Percentiles rank a stretch among this genome's conserved stretches.
Evolutionary conservation across 192 early-diverging fungal species (phyloP).

Genomic region (Rhizophagus clarus): DNA sequence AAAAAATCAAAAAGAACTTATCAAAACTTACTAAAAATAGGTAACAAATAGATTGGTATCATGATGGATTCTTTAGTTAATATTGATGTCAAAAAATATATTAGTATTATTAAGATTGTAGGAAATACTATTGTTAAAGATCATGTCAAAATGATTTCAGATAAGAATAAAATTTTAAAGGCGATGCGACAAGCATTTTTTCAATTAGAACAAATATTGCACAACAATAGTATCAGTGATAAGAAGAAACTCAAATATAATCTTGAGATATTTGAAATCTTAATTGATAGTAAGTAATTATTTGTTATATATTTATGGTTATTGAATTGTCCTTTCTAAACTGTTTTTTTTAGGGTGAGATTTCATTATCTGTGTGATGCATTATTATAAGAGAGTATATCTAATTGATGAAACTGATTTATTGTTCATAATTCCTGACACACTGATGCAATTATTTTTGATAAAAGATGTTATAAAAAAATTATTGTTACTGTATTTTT

Average conservation of each 20-base stretch:
- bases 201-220: slow-evolving; percentile 14
- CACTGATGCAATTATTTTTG: slow-evolving; percentile 10
- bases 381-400: slow-evolving; percentile 23
- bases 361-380: slow-evolving; percentile 22
- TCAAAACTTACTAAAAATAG: background rate
- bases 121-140: slow-evolving; percentile 11
- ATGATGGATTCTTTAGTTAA: slow-evolving; percentile 24
- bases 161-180: slow-evolving; percentile 22
- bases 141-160: background rate
- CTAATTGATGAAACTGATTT: slow-evolving; percentile 17
- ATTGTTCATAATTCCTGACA: slow-evolving; percentile 7
- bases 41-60: background rate
- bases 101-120: slow-evolving; percentile 9
- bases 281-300: slow-evolving; percentile 23
- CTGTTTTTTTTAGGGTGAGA: slow-evolving; percentile 20
- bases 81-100: slow-evolving; percentile 16
- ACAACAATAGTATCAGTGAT: slow-evolving; percentile 1
- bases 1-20: background rate
- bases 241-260: background rate
- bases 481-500: too few relatives aligned
- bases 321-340: slow-evolving; percentile 1
- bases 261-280: slow-evolving; percentile 12
- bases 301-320: slow-evolving; percentile 18
- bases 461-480: slow-evolving; percentile 25
- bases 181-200: slow-evolving; percentile 18